Percentiles rank a stretch among this genome's conserved stretches.
Conservation (phyloP, 164 flowering plant genomes). For the Umbellularia californica region DNA sequence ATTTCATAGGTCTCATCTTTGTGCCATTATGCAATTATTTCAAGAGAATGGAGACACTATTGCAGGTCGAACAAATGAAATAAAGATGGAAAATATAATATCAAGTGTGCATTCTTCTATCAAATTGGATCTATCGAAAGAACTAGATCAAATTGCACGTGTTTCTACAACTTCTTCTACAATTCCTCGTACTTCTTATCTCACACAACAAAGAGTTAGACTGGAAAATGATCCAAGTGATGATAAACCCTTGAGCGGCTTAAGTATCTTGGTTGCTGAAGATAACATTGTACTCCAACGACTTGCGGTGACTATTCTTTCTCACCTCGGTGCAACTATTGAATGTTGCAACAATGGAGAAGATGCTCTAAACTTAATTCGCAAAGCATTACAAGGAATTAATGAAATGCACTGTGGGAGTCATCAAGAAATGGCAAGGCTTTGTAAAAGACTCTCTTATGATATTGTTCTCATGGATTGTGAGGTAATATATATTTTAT, state of each 20-base stretch:
- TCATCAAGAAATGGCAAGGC: constrained; percentile 2
- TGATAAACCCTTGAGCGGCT: constrained; percentile 37
- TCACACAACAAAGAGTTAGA: no score
- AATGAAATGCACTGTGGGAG: not conserved
- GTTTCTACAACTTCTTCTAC: no score
- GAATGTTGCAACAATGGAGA: constrained; percentile 46
- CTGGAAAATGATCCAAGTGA: no score
- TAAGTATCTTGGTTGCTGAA: constrained; percentile 58
- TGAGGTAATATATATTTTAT: not conserved
- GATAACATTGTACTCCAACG: constrained; percentile 26
- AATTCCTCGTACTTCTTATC: no score
- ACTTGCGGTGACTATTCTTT: constrained; percentile 17
- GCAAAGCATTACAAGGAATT: constrained; percentile 18
- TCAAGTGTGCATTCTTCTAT: not conserved
- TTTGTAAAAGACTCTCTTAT: constrained; percentile 4
- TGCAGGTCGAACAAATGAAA: not conserved
- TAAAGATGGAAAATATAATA: not conserved
- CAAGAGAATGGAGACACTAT: constrained; percentile 20
- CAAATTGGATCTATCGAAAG: not conserved
- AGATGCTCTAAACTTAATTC: constrained; percentile 32
- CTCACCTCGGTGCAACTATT: constrained; percentile 39
- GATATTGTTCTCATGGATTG: constrained; percentile 5
- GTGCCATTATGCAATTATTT: constrained; percentile 14
- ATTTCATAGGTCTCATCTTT: constrained; percentile 39
- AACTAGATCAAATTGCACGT: not conserved